Conservation (phyloP, 2,329 filamentous ascomycete genomes). For the Diaporthe citri region DNA sequence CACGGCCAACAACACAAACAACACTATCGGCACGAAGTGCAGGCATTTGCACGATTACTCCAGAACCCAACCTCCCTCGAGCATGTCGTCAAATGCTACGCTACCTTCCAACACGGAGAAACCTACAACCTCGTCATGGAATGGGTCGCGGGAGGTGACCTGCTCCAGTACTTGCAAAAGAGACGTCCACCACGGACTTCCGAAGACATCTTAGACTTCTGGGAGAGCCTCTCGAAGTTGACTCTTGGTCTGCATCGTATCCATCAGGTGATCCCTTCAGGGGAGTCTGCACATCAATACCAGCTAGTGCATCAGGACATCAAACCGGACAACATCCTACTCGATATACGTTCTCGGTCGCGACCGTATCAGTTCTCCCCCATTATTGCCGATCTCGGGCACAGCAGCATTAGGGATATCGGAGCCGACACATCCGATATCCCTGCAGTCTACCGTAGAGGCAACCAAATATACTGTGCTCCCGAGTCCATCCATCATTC, state of each 20-base stretch:
- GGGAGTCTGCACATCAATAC: not conserved
- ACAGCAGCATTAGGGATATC: not conserved
- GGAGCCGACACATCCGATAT: not conserved
- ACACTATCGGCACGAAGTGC: not conserved
- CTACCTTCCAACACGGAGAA: conserved; percentile 1
- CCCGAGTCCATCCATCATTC: conserved; percentile 1
- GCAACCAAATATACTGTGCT: not conserved
- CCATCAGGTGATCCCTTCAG: not conserved
- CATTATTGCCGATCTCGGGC: not conserved
- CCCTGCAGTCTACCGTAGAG: not conserved
- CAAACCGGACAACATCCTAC: conserved; percentile 39
- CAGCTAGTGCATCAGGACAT: conserved; percentile 10
- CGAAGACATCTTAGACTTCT: not conserved
- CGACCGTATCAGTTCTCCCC: not conserved
- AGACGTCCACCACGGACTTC: not conserved
- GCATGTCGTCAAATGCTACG: not conserved
- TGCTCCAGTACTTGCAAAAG: not conserved
- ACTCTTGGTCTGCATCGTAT: not conserved
- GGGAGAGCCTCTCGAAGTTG: not conserved
- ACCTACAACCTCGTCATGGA: conserved; percentile 2
- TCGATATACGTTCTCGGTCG: not conserved
- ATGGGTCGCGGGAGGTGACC: not conserved
- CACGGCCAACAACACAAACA: not conserved
- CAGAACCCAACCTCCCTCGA: not conserved
- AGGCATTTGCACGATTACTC: not conserved